Evolutionary conservation across 164 flowering plant genomes (phyloP).

Genomic region (Chimonanthus praecox): DNA sequence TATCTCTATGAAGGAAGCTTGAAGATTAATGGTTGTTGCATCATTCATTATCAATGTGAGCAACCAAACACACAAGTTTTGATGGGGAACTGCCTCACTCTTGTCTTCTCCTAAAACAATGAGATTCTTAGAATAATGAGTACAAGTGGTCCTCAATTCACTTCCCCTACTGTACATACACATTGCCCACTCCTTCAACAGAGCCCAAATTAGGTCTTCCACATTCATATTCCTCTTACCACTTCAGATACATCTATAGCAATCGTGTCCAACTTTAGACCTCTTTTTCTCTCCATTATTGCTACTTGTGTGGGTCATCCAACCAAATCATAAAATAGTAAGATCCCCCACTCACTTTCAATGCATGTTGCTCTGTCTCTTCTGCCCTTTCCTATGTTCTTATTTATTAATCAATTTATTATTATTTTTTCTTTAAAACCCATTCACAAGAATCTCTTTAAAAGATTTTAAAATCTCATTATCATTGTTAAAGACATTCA

Average conservation of each 20-base stretch:
- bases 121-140: slow-evolving; percentile 25
- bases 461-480: not conserved
- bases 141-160: slow-evolving; percentile 27
- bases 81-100: slow-evolving; percentile 20
- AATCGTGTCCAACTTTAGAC: slow-evolving; percentile 4
- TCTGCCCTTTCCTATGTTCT: not conserved
- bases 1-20: slow-evolving; percentile 20
- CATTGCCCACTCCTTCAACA: slow-evolving; percentile 24
- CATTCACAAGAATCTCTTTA: too few relatives aligned
- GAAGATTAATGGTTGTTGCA: slow-evolving; percentile 13
- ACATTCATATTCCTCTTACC: slow-evolving; percentile 19
- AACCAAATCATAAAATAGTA: slow-evolving; percentile 11
- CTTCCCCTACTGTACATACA: slow-evolving; percentile 21
- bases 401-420: not conserved
- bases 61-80: slow-evolving; percentile 9
- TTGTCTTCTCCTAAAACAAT: slow-evolving; percentile 15
- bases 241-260: not conserved
- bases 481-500: not conserved
- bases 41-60: slow-evolving; percentile 7
- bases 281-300: slow-evolving; percentile 24
- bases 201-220: slow-evolving; percentile 14
- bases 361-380: not conserved
- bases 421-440: not conserved
- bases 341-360: slow-evolving; percentile 17
- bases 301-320: slow-evolving; percentile 16